Base-by-base conservation (phyloP, 148 eudicot species). In the Salicornia ramosissima region DNA sequence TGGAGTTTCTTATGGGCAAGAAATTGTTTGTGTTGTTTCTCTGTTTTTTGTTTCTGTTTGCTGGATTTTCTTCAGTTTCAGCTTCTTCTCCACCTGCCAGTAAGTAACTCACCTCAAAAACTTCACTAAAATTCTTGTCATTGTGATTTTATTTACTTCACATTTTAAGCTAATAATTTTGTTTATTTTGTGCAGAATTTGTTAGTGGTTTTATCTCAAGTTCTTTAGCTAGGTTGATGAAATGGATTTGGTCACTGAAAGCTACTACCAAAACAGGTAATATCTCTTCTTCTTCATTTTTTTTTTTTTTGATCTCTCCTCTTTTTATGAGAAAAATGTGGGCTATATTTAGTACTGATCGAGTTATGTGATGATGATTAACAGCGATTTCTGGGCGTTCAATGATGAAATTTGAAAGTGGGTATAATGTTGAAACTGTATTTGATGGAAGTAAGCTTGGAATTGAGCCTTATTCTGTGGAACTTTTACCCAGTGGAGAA, bases 381-480 rank as follows among this genome's bases (percentile, higher is more conserved):
- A 55, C 92, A 94, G 98, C 96, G 42, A 77, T 88, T 39, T 59
- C 89, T 57, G 88, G 87, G 70, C 85, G 95, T 57, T 87, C 97
- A 64, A 71, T 90, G 97, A 86, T 94, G 97, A 94, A 88, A 68
- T 94, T 84, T 80, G 98, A 94, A 87, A 80, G 96, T 77, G 98
- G 98, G n/a, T 94, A 88, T 69, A 74, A 68, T 40, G 98, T 94
- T 55, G 97, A 94, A 86, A 94, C 97, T n/a, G 98, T 94, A 63
- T 94, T 94, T 78, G 98, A 94, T 86, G 98, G 98, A 5, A 94
- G 98, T 72, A 94, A 94, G 78, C 96, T 93, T 74, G 98, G 98
- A 57, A 86, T 93, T 74, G 98, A 93, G 71, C 98, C 98, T 71
- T 75, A 85, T 18, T 71, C 89, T 71, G 91, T 94, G 36, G 92